Base-by-base conservation (phyloP, 257 asterid species). In the Eustoma russellianum region DNA sequence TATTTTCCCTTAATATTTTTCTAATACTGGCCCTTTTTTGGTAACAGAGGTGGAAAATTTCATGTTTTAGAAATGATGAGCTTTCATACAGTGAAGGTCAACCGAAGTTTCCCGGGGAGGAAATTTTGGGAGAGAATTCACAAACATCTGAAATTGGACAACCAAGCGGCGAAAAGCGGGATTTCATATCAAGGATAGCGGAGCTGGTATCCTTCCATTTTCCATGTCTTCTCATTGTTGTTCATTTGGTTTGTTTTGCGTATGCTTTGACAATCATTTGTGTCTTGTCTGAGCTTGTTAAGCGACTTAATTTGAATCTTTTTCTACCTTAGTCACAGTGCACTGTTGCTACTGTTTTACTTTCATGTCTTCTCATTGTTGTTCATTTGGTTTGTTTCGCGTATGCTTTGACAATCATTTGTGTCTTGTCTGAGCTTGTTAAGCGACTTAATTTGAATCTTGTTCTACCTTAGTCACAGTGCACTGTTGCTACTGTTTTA, bases 61-160 rank as follows among this genome's bases (percentile, higher is more conserved):
- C 68, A 18, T 88, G 97, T 83, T 88, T 88, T 64, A 76, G 82
- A 67, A 81, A 83, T 57, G 95, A 82, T 43, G 91, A 85, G 50
- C 58, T 40, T 30, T 53, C 81, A 55, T 63, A 72, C 30, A 76
- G 68, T 54, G 59, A 70, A 38, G 77, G 80, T 41, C 73, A 75
- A 41, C 71, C 73, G 6, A 81, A 79, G 63, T 57, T 77, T 46
- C 56, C 58, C 50, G 86, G 70, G 61, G 88, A 85, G 41, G 88
- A 80, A 44, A 63, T 82, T 53, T 69, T 71, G 34, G 81, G 60
- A 16, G 88, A 73, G 41, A 70, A 82, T 17, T 66, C 70, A 34
- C 70, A 68, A 56, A 63, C 73, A 52, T 58, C 74, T 33, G 88
- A 85, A 63, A 54, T 53, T 52, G 68, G 56, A 41, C 66, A 73